Base-by-base conservation (phyloP, 2,329 filamentous ascomycete genomes). In the Cryphonectria parasitica region DNA sequence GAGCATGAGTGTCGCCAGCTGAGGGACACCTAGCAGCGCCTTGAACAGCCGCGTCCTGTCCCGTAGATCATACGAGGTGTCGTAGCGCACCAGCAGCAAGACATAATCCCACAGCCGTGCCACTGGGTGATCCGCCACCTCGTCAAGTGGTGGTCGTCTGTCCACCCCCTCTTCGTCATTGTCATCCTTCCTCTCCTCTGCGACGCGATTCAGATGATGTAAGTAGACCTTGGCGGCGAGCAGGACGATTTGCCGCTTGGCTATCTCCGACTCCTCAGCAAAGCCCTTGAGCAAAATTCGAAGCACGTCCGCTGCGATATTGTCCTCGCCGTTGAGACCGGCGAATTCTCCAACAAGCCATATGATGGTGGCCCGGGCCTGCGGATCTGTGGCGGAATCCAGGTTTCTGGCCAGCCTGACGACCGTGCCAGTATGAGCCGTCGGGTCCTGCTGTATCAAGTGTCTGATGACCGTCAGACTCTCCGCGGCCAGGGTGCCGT, bases 311-410 rank as follows among this genome's bases (percentile, higher is more conserved):
- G 95, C 91, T 0, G 96, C 96, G 72, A 99, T 95, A 76, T 97
- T 97, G 78, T 96, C 91, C 71, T 95, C 91, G 13, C 91, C 88
- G 69, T 94, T 89, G 2, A 92, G 81, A 0, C 94, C 93, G 0
- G 95, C 90, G 76, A 97, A 98, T 80, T 99, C 96, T 62, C 96
- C 96, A 0, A 98, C 95, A 0, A 99, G 88, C 96, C 96, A 99
- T 75, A 99, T 92, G 73, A 99, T 98, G 65, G 93, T 97, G 3
- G 96, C 96, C 74, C 96, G 88, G 3, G 96, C 96, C 72, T 94
- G 91, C 1, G 96, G 90, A 72, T 96, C 95, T 0, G 92, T 93
- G 1, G 94, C 93, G 3, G 91, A 92, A 77, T 98, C 96, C 2
- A 99, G 88, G 73, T 97, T 95, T 80, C 94, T 96, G 7, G 96